Conservation (phyloP, 164 flowering plant genomes). For the Aristolochia fimbriata region DNA sequence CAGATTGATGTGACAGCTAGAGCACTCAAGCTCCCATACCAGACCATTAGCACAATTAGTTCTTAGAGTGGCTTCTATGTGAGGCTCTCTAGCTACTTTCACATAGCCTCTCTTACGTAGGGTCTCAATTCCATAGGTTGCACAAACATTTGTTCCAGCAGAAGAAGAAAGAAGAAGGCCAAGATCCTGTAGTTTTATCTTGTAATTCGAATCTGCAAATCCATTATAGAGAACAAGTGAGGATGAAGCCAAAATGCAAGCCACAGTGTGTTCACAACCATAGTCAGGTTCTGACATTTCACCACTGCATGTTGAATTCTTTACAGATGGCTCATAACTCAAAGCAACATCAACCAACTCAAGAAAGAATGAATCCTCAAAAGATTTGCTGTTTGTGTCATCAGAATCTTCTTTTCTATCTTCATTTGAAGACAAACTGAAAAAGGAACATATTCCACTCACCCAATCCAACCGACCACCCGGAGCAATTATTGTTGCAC, state of each 20-base stretch:
- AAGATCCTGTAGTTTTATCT: slow-evolving; percentile 64
- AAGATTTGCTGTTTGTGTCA: slow-evolving; percentile 14
- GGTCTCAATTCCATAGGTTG: slow-evolving; percentile 40
- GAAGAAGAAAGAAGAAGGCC: slow-evolving; percentile 66
- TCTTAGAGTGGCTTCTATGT: slow-evolving; percentile 57
- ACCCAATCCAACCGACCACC: slow-evolving; percentile 96
- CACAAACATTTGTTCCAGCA: slow-evolving; percentile 18
- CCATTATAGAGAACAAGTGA: slow-evolving; percentile 46
- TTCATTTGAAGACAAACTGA: slow-evolving; percentile 37
- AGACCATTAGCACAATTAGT: slow-evolving; percentile 46
- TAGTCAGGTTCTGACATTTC: slow-evolving; percentile 17
- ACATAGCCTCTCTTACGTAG: slow-evolving; percentile 65
- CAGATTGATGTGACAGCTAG: slow-evolving; percentile 52
- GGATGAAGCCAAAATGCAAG: slow-evolving; percentile 76
- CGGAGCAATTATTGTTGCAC: slow-evolving; percentile 66
- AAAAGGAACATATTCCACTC: slow-evolving; percentile 45
- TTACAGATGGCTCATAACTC: slow-evolving; percentile 72
- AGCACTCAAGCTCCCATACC: slow-evolving; percentile 70
- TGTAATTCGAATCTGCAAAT: slow-evolving; percentile 33
- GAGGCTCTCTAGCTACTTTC: slow-evolving; percentile 83
- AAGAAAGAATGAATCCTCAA: slow-evolving; percentile 50
- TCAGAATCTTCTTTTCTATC: slow-evolving; percentile 18
- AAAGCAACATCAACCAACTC: slow-evolving; percentile 71
- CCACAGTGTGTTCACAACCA: slow-evolving; percentile 29
- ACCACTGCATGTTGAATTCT: slow-evolving; percentile 8